Evolutionary conservation across 164 flowering plant genomes (phyloP).

Genomic region (Dillenia turbinata): DNA sequence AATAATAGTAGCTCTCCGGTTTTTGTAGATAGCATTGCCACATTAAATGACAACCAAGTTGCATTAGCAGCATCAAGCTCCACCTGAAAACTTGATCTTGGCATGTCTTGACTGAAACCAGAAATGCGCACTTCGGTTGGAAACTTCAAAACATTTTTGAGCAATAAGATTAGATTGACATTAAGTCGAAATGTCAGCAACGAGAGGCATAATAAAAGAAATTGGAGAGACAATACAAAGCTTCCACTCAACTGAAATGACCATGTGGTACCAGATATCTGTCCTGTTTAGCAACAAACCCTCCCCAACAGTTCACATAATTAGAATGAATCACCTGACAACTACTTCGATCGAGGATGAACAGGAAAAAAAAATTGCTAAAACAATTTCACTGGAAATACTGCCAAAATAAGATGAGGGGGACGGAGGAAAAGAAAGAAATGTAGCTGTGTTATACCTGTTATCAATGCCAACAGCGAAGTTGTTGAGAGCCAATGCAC

Average conservation of each 20-base stretch:
- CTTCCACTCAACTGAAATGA: too few species aligned
- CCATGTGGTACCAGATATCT: too few species aligned
- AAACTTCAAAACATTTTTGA: too few species aligned
- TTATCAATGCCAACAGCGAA: slow-evolving; percentile 60
- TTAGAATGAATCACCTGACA: too few species aligned
- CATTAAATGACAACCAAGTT: slow-evolving; percentile 80
- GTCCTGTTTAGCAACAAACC: too few species aligned
- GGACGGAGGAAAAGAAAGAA: slow-evolving; percentile 12
- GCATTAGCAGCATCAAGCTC: slow-evolving; percentile 97
- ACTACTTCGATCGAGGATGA: too few species aligned
- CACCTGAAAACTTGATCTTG: slow-evolving; percentile 70
- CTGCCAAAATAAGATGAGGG: background rate
- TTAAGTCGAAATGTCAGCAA: too few species aligned
- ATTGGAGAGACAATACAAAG: too few species aligned
- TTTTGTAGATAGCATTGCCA: slow-evolving; percentile 89
- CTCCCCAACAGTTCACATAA: too few species aligned
- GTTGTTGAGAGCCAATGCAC: slow-evolving; percentile 74
- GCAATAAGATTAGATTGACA: too few species aligned
- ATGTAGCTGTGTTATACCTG: slow-evolving; percentile 40
- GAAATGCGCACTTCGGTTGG: background rate
- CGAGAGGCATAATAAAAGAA: too few species aligned
- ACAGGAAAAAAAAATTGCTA: background rate
- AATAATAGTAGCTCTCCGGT: slow-evolving; percentile 85
- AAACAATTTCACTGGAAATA: too few species aligned
- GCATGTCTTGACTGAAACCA: slow-evolving; percentile 76